phyloP scores from a whole-genome alignment of 805 yeast genomes.

The Zygotorulaspora florentina region DNA sequence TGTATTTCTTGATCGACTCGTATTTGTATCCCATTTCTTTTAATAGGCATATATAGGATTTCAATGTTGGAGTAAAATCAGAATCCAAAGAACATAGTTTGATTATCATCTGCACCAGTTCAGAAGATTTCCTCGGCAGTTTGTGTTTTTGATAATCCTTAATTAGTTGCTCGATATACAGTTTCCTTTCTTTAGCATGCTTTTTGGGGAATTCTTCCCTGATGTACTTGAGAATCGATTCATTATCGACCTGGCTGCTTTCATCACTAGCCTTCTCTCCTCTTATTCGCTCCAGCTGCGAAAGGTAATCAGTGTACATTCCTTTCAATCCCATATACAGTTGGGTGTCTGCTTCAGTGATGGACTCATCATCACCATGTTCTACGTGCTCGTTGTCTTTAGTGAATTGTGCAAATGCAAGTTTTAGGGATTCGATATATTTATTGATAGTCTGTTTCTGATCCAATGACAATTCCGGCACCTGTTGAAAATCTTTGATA shows the following conservation, averaged over 20 bases:
- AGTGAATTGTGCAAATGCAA: conserved; percentile 24
- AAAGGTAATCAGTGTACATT: conserved; percentile 32
- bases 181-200: conserved; percentile 26
- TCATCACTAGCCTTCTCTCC: conserved; percentile 10
- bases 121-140: conserved; percentile 8
- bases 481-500: conserved; percentile 18
- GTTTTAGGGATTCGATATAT: conserved; percentile 22
- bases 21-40: conserved; percentile 21
- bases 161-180: conserved; percentile 25
- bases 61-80: conserved; percentile 22
- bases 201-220: conserved; percentile 23
- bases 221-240: conserved; percentile 19
- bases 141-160: conserved; percentile 10
- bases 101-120: conserved; percentile 18
- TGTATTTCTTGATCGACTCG: conserved; percentile 9
- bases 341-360: conserved; percentile 29
- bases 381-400: conserved; percentile 31
- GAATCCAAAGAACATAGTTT: conserved; percentile 28
- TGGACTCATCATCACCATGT: conserved; percentile 14
- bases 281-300: conserved; percentile 22
- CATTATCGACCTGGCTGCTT: conserved; percentile 5
- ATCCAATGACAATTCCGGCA: conserved; percentile 10
- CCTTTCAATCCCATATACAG: conserved; percentile 29
- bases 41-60: conserved; percentile 23
- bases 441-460: conserved; percentile 20